Conservation (phyloP, 2,329 filamentous ascomycete genomes). For the Nothophaeocryptopus gaeumannii region DNA sequence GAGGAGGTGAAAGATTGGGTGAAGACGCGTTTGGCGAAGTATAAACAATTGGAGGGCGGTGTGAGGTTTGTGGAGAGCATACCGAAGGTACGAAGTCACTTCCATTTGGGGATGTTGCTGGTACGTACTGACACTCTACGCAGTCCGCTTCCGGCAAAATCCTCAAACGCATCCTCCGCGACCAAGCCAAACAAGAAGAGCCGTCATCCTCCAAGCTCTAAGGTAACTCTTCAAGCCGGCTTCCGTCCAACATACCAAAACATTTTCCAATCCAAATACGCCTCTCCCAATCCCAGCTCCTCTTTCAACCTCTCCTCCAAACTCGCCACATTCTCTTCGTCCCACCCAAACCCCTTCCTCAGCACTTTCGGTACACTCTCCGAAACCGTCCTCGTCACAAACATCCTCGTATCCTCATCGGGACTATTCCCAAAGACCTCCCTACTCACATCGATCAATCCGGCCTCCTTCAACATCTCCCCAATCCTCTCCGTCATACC, state of each 20-base stretch:
- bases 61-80: slow-evolving; percentile 37
- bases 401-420: not conserved
- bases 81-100: slow-evolving; percentile 23
- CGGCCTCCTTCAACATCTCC: not conserved
- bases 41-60: slow-evolving; percentile 48
- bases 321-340: not conserved
- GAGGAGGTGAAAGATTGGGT: slow-evolving; percentile 41
- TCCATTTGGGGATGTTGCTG: no score
- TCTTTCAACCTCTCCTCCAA: not conserved
- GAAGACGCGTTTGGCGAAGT: slow-evolving; percentile 40
- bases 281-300: not conserved
- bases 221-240: not conserved
- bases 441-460: not conserved
- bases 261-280: not conserved
- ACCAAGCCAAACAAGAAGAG: slow-evolving; percentile 43
- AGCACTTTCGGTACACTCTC: not conserved
- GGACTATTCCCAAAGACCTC: not conserved
- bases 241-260: not conserved
- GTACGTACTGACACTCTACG: no score
- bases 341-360: not conserved
- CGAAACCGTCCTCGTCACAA: not conserved
- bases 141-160: slow-evolving; percentile 30
- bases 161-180: slow-evolving; percentile 43
- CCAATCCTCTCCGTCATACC: not conserved
- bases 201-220: no score